phyloP scores from a whole-genome alignment of 768 basidiomycete genomes.

The Candolleomyces efflorescens region DNA sequence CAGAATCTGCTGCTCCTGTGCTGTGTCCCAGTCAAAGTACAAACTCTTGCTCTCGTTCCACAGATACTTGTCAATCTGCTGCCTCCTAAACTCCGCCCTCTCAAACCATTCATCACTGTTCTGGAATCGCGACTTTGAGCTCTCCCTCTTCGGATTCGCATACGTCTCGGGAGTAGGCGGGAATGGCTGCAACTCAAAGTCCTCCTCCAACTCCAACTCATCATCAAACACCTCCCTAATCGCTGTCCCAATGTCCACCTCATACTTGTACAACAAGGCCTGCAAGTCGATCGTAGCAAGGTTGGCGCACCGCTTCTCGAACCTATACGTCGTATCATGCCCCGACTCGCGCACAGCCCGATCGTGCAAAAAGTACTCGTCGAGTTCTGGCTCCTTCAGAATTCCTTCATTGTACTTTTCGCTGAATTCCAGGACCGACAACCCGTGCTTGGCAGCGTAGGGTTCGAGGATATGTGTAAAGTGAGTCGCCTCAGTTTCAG shows the following conservation, averaged over 20 bases:
- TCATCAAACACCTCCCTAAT: constrained; percentile 95
- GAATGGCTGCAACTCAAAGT: constrained; percentile 89
- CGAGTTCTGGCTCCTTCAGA: constrained; percentile 81
- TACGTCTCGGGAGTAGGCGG: constrained; percentile 76
- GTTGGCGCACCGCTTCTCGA: constrained; percentile 97
- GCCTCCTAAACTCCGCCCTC: constrained; percentile 78
- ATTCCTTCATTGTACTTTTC: constrained; percentile 89
- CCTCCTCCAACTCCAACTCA: constrained; percentile 86
- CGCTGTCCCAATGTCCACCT: constrained; percentile 96
- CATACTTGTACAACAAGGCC: constrained; percentile 96
- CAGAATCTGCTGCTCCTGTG: constrained; percentile 82
- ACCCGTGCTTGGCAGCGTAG: constrained; percentile 85
- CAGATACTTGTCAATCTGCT: constrained; percentile 87
- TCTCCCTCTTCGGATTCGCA: constrained; percentile 54
- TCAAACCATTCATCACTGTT: constrained; percentile 90
- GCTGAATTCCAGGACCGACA: constrained; percentile 94
- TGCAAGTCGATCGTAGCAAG: constrained; percentile 96
- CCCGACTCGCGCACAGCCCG: constrained; percentile 95
- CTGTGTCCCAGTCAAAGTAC: constrained; percentile 97
- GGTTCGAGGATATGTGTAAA: constrained; percentile 98
- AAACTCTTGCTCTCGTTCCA: constrained; percentile 96
- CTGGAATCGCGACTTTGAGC: constrained; percentile 58
- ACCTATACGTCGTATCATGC: constrained; percentile 94
- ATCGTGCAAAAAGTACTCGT: constrained; percentile 98
- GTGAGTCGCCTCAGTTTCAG: constrained; percentile 97